phyloP scores from a whole-genome alignment of 1,284 basidiomycete species.

The Cutaneotrichosporon daszewskae region DNA sequence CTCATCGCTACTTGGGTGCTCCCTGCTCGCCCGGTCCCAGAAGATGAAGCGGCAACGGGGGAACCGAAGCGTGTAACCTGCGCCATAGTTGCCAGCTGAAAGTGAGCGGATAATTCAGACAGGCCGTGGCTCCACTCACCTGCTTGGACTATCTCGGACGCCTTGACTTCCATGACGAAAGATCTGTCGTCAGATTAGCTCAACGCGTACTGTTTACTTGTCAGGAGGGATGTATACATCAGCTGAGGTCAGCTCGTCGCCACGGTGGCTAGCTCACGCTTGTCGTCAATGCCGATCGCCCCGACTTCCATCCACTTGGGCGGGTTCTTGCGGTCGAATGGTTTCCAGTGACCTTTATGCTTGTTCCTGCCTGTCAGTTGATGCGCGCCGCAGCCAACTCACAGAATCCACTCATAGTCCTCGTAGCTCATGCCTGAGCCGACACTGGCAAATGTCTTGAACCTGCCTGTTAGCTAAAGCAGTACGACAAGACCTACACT shows the following conservation, averaged over 20 bases:
- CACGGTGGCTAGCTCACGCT: conserved; percentile 29
- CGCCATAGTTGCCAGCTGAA: conserved; percentile 36
- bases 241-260: conserved; percentile 25
- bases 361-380: conserved; percentile 29
- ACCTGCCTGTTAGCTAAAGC: conserved; percentile 19
- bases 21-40: conserved; percentile 39
- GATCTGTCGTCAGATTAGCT: conserved; percentile 30
- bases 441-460: conserved; percentile 64
- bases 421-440: conserved; percentile 77
- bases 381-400: conserved; percentile 7
- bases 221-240: conserved; percentile 49
- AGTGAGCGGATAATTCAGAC: conserved; percentile 39
- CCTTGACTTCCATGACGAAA: conserved; percentile 76
- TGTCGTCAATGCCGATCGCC: conserved; percentile 39
- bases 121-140: conserved; percentile 50
- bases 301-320: conserved; percentile 43
- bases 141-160: conserved; percentile 72
- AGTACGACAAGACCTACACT: conserved; percentile 51
- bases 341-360: conserved; percentile 41
- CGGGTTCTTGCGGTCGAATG: conserved; percentile 40
- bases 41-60: conserved; percentile 75
- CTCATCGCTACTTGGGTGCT: conserved; percentile 29
- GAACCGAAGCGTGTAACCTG: conserved; percentile 60
- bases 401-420: conserved; percentile 69
- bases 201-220: conserved; percentile 22